A percentile compares a stretch with the other conserved stretches of the same genome.
Conservation (phyloP, 2,329 filamentous ascomycete genomes). For the Helotiales sp. region DNA sequence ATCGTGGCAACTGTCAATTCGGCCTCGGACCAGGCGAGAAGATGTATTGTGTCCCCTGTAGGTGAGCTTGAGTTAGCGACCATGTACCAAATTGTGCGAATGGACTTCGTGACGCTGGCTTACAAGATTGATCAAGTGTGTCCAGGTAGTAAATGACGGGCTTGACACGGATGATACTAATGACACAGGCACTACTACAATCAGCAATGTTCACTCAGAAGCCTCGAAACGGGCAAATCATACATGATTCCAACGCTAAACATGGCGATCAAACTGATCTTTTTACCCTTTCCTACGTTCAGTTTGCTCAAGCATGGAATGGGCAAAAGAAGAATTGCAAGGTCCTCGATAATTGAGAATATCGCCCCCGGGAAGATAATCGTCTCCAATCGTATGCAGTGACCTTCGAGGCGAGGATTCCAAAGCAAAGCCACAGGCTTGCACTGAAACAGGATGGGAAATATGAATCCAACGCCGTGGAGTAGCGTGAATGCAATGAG, state of each 20-base stretch:
- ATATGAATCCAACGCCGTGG: conserved; percentile 20
- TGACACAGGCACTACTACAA: conserved; percentile 28
- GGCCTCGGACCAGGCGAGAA: conserved; percentile 1
- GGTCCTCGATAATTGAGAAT: conserved; percentile 70
- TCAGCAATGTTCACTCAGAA: background rate
- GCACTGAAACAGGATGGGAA: conserved; percentile 27
- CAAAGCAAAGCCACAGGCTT: conserved; percentile 21
- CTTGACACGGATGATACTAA: conserved; percentile 33
- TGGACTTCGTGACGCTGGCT: background rate
- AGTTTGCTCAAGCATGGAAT: conserved; percentile 68
- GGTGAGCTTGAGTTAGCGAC: background rate
- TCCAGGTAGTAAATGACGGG: conserved; percentile 10
- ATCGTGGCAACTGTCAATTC: background rate
- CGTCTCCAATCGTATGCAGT: conserved; percentile 65
- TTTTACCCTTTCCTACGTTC: conserved; percentile 67
- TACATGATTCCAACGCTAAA: conserved; percentile 71
- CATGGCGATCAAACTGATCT: conserved; percentile 67
- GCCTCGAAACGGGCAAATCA: conserved; percentile 41
- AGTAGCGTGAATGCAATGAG: conserved; percentile 12
- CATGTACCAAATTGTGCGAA: no score
- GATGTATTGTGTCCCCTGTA: background rate
- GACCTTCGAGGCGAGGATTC: conserved; percentile 28
- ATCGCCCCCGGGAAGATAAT: conserved; percentile 70
- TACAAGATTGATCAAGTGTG: background rate
- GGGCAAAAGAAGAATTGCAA: conserved; percentile 67